Evolutionary conservation across 208 protist species (phyloP), one percentile per base, ranked within the genome.

Genomic region (Acanthamoeba royreba): DNA sequence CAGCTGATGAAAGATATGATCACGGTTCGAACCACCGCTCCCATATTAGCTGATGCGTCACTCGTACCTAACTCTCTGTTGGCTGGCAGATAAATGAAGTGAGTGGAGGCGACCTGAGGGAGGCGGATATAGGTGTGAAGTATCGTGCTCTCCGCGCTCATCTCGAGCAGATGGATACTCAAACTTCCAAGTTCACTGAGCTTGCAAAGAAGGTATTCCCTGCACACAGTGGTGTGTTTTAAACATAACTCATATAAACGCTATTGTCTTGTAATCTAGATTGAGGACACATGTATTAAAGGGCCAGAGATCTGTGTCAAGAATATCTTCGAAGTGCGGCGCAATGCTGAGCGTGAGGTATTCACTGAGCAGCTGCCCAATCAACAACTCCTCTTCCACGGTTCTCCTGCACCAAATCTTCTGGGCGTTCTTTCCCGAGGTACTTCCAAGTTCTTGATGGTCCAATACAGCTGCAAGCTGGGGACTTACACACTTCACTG

Each of bases 1-100:
- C 77, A 87, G 77, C 47, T 87, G 15, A 87, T 87, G 77, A 49
- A 55, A 22, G 77, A 87, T 35, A 87, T 87, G 77, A 35, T 87
- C 25, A 87, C 43, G 77, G 77, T 85, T 81, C n/a, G n/a, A n/a
- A n/a, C n/a, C n/a, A n/a, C n/a, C n/a, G 22, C 52, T 58, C 52
- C 52, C 52, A 28, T 58, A 0, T 1, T 5, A 58, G 22, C 19
- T 58, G n/a, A 11, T 77, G 33, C 19, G 19, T 77, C 19, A 17
- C 66, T 77, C 4, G 25, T 33, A 43, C 4, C 38, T 1, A 17
- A 19, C 42, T 47, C 31, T n/a, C n/a, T n/a, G n/a, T n/a, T n/a
- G n/a, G n/a, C n/a, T n/a, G n/a, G 19, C 45, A 85, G 74, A 43
- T 87, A 46, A 46, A 58, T 35, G 77, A 87, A 35, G 47, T 87